phyloP scores from a whole-genome alignment of 1,284 basidiomycete species.

The Austroboletus niveus region DNA sequence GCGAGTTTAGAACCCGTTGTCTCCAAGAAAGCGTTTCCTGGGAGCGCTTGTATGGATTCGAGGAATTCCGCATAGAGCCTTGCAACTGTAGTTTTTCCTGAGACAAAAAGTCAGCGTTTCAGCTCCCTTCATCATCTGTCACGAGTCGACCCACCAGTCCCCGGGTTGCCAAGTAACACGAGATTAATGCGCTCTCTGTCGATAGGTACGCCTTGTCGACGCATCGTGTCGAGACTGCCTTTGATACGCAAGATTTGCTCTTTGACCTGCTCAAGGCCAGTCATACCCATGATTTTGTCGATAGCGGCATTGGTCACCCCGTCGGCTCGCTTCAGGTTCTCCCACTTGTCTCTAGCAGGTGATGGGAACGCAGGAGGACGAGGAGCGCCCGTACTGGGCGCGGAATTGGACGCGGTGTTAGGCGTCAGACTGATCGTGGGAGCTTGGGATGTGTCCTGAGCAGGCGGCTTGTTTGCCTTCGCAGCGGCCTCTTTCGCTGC shows the following conservation, averaged over 20 bases:
- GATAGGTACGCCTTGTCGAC: conserved; percentile 45
- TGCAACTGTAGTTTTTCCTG: conserved; percentile 70
- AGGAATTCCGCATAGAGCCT: conserved; percentile 62
- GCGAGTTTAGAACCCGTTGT: conserved; percentile 60
- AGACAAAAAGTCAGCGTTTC: not conserved
- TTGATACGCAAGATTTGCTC: conserved; percentile 48
- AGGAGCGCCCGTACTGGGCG: conserved; percentile 1
- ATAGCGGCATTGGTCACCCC: conserved; percentile 46
- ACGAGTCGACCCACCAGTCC: conserved; percentile 46
- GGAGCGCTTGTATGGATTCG: conserved; percentile 50
- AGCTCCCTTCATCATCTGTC: not conserved
- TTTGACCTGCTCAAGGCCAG: conserved; percentile 57
- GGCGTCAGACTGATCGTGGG: not conserved
- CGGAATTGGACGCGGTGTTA: not conserved
- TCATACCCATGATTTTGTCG: conserved; percentile 57
- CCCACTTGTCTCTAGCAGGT: conserved; percentile 44
- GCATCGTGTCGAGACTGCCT: conserved; percentile 47
- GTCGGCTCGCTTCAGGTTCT: conserved; percentile 46
- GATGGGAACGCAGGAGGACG: conserved; percentile 29
- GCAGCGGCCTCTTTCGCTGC: conserved; percentile 17
- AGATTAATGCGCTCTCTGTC: conserved; percentile 54
- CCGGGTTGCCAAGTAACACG: conserved; percentile 58
- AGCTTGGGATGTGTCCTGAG: conserved; percentile 1
- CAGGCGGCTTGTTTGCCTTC: conserved; percentile 1
- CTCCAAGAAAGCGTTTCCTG: conserved; percentile 54